Base-by-base conservation (phyloP, 2,329 filamentous ascomycete species). In the Paracoccidioides brasiliensis region DNA sequence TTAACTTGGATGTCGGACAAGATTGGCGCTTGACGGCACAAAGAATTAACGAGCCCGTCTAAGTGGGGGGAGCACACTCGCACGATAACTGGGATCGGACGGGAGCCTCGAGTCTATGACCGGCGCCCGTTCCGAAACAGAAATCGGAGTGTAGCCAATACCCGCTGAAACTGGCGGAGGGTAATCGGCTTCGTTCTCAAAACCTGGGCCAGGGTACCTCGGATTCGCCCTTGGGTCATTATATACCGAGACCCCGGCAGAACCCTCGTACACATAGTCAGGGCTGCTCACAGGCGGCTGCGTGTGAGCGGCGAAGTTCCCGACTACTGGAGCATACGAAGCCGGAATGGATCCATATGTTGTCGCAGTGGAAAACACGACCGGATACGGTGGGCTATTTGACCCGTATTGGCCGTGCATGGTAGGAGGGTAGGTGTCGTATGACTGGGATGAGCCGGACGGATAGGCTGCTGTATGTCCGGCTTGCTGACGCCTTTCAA, bases 41-140 rank as follows among this genome's bases (percentile, higher is more conserved):
- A 22, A 22, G 22, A 42, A 63, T 62, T 67, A 71, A 62, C 70
- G 69, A 56, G 37, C 32, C 35, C 49, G 28, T 41, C 71, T 67
- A 59, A 70, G 62, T 61, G 67, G 65, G 57, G 70, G 70, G 62
- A 69, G 67, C 62, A 70, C 69, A 66, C 62, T 69, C 54, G 59
- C 46, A 50, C 57, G 57, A 56, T 67, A 69, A 49, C 56, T 51
- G 40, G 65, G 66, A 58, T 73, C 71, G 60, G 70, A 67, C 56
- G 70, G 69, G 61, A 72, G 73, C 68, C 71, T 72, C 56, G 69
- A 63, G 55, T 72, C 71, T 57, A 60, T 55, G 66, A 72, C 70
- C 68, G 65, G 66, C 66, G 71, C 69, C 66, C 71, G 70, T 57
- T 73, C 71, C 58, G 70, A 64, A 63, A 69, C 68, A 61, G 69